Percentiles rank a stretch among this genome's conserved stretches.
These are phyloP conservation scores for Rhododendron williamsianum DNA, from an alignment of 148 eudicot genomes.

Conservation along the genomic window DNA sequence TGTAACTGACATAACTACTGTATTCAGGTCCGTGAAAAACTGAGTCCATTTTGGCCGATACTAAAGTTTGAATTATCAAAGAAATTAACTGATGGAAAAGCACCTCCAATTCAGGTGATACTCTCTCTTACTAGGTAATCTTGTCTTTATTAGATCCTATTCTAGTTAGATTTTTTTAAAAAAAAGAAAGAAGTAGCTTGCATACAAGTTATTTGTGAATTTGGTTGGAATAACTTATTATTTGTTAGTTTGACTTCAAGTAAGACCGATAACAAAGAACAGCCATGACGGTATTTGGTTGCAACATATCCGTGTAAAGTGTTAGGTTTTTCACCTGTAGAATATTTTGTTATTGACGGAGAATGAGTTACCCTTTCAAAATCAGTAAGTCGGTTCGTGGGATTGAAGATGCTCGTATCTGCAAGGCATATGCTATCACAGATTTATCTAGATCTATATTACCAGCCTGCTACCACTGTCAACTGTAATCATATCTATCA, in stretches of 20 bases:
- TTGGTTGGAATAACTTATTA: background rate
- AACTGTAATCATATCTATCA: background rate
- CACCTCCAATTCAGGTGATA: slow-evolving; percentile 46
- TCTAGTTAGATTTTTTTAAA: background rate
- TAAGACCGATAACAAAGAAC: background rate
- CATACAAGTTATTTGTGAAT: background rate
- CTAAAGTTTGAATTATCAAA: slow-evolving; percentile 55
- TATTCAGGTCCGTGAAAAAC: slow-evolving; percentile 61
- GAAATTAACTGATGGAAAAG: slow-evolving; percentile 32
- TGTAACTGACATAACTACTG: slow-evolving; percentile 11
- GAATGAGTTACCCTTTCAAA: background rate
- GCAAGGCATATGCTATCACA: background rate
- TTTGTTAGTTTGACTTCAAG: background rate
- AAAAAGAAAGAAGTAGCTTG: background rate
- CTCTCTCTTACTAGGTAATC: background rate
- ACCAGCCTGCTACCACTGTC: background rate
- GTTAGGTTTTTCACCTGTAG: background rate
- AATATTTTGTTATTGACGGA: no score
- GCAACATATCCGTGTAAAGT: background rate
- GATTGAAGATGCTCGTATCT: background rate
- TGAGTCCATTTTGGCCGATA: slow-evolving; percentile 65
- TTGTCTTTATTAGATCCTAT: background rate
- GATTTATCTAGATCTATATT: background rate
- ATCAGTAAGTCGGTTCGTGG: background rate
- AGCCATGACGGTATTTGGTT: background rate